Evolutionary conservation across 495 filamentous ascomycete species (phyloP).

Genomic region (Cladorrhinum samala): DNA sequence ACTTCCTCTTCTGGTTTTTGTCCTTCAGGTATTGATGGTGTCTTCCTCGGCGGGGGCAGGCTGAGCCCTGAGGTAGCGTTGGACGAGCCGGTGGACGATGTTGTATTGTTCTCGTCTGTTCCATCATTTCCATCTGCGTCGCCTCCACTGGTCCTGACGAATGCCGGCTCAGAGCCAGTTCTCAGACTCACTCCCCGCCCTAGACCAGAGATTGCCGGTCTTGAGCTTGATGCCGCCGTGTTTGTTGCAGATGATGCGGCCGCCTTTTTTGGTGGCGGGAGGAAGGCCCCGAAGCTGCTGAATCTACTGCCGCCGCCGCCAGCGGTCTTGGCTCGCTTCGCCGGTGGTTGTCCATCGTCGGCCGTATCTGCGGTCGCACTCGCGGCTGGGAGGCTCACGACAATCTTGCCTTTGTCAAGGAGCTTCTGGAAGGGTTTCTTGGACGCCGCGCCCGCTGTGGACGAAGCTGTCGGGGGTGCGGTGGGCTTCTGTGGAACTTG

Average conservation of each 20-base stretch:
- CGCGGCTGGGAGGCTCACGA: slow-evolving; percentile 56
- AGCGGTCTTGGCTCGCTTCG: slow-evolving; percentile 63
- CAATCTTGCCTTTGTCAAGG: slow-evolving; percentile 67
- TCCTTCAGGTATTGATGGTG: slow-evolving; percentile 37
- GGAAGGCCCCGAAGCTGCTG: slow-evolving; percentile 73
- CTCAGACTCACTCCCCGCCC: slow-evolving; percentile 60
- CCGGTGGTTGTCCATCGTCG: slow-evolving; percentile 52
- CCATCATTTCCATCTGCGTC: slow-evolving; percentile 16
- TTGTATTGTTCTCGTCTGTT: slow-evolving; percentile 2
- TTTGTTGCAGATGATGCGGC: slow-evolving; percentile 13
- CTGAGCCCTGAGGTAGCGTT: slow-evolving; percentile 13
- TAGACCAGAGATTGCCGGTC: slow-evolving; percentile 11
- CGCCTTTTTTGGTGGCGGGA: slow-evolving; percentile 77
- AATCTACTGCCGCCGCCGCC: slow-evolving; percentile 50
- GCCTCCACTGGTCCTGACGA: slow-evolving; percentile 52
- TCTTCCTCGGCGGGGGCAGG: slow-evolving; percentile 25
- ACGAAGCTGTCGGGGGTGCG: slow-evolving; percentile 21
- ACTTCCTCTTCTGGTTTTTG: slow-evolving; percentile 51
- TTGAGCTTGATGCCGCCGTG: slow-evolving; percentile 12
- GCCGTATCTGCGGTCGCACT: slow-evolving; percentile 31
- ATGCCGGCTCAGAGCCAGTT: slow-evolving; percentile 72
- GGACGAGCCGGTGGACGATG: neutral
- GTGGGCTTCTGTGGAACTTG: slow-evolving; percentile 32
- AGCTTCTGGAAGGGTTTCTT: slow-evolving; percentile 63
- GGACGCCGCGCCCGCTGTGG: slow-evolving; percentile 27